These are phyloP conservation scores for Luffa aegyptiaca DNA, from an alignment of 306 rosid species.

Conservation along the genomic window DNA sequence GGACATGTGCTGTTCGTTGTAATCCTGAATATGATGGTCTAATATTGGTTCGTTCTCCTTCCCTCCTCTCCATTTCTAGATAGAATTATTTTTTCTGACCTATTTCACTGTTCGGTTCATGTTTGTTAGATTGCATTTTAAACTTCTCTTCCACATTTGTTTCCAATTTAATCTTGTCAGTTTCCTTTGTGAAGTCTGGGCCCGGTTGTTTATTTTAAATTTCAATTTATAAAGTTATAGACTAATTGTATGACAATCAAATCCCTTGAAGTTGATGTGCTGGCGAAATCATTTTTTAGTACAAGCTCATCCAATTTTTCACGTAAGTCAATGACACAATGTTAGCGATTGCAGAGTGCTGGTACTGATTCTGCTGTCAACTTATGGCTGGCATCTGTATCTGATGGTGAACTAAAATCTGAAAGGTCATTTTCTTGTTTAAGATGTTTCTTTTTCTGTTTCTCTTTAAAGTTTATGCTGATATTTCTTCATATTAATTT, in stretches of 20 bases:
- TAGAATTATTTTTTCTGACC: background rate
- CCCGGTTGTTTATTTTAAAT: background rate
- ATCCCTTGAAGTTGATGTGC: background rate
- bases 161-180: background rate
- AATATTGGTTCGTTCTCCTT: conserved; percentile 59
- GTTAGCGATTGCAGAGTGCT: conserved; percentile 58
- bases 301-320: background rate
- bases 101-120: background rate
- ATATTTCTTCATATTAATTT: background rate
- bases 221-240: background rate
- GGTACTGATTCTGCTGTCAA: conserved; percentile 90
- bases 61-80: conserved; percentile 20
- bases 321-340: conserved; percentile 11
- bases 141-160: background rate
- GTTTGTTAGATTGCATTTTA: background rate
- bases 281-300: background rate
- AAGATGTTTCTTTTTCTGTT: background rate
- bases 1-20: conserved; percentile 87
- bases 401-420: conserved; percentile 33
- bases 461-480: background rate
- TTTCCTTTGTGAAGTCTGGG: background rate
- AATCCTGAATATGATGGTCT: conserved; percentile 80
- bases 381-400: conserved; percentile 65
- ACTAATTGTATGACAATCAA: background rate
- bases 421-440: conserved; percentile 49